These are phyloP conservation scores for Rhytidiadelphus loreus DNA, from an alignment of 225 moss, liverwort and hornwort species.

Conservation along the genomic window DNA sequence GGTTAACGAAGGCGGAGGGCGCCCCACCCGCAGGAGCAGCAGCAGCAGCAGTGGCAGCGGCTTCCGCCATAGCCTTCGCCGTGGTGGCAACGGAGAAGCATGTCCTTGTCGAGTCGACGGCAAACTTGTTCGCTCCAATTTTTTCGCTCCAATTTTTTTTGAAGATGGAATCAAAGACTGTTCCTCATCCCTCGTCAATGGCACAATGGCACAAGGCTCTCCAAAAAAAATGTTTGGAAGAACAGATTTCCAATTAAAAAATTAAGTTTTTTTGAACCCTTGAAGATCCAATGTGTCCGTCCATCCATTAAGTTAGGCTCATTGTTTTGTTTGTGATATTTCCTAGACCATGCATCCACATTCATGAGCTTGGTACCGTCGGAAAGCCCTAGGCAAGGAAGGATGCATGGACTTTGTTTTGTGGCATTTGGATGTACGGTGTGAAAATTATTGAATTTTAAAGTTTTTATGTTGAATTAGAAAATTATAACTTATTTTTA, in stretches of 20 bases:
- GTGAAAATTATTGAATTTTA: no score
- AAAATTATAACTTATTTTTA: no score
- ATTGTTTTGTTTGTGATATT: no score
- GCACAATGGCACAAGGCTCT: neutral
- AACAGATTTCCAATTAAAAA: neutral
- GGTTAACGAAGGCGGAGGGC: slow-evolving; percentile 2
- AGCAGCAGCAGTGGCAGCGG: neutral
- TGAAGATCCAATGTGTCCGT: no score
- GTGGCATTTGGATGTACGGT: no score
- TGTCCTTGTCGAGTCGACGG: neutral
- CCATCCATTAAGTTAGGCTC: no score
- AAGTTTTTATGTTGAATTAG: no score
- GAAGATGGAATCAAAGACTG: neutral
- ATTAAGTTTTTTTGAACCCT: neutral
- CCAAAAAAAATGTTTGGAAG: neutral
- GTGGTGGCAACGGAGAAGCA: neutral
- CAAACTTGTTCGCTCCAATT: neutral
- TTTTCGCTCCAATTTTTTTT: neutral
- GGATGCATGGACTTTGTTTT: no score
- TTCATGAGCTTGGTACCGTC: no score
- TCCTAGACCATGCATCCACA: no score
- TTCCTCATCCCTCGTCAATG: neutral
- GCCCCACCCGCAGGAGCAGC: neutral
- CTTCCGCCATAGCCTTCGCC: slow-evolving; percentile 23
- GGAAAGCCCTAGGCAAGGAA: no score